These are phyloP conservation scores for Diplocarpon mali DNA, from an alignment of 2,329 filamentous ascomycete species.

Conservation along the genomic window DNA sequence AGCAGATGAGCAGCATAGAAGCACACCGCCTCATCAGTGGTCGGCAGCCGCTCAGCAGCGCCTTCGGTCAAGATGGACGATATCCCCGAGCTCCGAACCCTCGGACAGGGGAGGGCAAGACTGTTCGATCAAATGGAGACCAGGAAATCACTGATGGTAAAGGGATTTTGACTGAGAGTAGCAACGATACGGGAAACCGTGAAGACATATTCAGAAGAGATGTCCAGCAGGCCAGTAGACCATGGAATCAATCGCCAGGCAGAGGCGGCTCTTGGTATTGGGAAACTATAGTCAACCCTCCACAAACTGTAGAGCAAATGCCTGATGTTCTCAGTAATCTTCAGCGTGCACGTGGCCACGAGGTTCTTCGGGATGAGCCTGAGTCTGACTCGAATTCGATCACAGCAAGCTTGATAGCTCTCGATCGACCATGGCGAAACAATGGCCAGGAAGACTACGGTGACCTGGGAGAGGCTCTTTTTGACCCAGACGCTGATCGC, in stretches of 20 bases:
- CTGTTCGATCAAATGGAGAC: constrained; percentile 50
- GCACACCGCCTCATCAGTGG: constrained; percentile 66
- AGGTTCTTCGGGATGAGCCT: constrained; percentile 3
- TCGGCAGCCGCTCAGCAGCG: constrained; percentile 62
- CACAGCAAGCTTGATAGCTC: neutral
- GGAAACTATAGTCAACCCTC: constrained; percentile 23
- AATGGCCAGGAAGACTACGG: constrained; percentile 5
- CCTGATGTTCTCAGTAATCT: constrained; percentile 14
- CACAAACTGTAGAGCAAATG: constrained; percentile 17
- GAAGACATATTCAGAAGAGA: constrained; percentile 43
- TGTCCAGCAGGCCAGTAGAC: constrained; percentile 33
- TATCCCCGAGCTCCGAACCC: constrained; percentile 52
- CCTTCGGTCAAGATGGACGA: constrained; percentile 61
- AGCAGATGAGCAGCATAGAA: constrained; percentile 63
- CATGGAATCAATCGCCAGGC: constrained; percentile 6
- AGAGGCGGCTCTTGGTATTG: constrained; percentile 17
- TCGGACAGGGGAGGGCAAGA: constrained; percentile 54
- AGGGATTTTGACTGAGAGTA: constrained; percentile 47
- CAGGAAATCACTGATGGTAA: constrained; percentile 50
- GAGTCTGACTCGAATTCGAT: neutral
- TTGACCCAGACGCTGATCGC: constrained; percentile 9
- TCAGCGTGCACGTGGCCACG: constrained; percentile 10
- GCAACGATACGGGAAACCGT: constrained; percentile 47
- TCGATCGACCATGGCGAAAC: neutral
- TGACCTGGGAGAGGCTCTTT: constrained; percentile 10